These are phyloP conservation scores for Castanospermum australe DNA, from an alignment of 306 rosid genomes.

Conservation along the genomic window DNA sequence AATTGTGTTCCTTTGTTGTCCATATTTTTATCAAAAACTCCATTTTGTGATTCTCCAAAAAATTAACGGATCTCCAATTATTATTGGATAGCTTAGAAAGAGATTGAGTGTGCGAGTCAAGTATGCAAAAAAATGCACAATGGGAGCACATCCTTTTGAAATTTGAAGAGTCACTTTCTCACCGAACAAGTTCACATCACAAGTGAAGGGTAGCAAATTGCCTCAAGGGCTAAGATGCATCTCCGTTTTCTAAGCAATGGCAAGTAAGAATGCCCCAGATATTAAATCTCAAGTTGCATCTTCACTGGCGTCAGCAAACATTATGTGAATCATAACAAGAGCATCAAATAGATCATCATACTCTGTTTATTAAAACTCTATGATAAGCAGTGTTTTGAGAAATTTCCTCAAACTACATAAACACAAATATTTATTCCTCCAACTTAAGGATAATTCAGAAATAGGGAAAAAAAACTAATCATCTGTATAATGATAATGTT, in stretches of 20 bases:
- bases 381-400: slow-evolving; percentile 19
- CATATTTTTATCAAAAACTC: too few species aligned
- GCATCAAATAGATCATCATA: background rate
- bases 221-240: background rate
- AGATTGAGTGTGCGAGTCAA: background rate
- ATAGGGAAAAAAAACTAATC: background rate
- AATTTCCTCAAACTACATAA: slow-evolving; percentile 19
- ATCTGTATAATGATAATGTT: slow-evolving; percentile 12
- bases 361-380: slow-evolving; percentile 6
- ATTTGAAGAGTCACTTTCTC: background rate
- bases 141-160: background rate
- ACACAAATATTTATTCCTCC: slow-evolving; percentile 12
- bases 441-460: slow-evolving; percentile 1
- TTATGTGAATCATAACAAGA: background rate
- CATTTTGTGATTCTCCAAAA: too few species aligned
- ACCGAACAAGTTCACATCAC: background rate
- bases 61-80: background rate
- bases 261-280: background rate
- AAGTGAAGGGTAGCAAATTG: background rate
- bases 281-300: slow-evolving; percentile 1
- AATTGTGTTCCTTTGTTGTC: too few species aligned
- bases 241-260: background rate
- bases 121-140: background rate
- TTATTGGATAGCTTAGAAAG: background rate
- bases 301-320: background rate